Evolutionary conservation across 2,329 filamentous ascomycete genomes (phyloP).

Genomic region (Paecilomyces fulvus): DNA sequence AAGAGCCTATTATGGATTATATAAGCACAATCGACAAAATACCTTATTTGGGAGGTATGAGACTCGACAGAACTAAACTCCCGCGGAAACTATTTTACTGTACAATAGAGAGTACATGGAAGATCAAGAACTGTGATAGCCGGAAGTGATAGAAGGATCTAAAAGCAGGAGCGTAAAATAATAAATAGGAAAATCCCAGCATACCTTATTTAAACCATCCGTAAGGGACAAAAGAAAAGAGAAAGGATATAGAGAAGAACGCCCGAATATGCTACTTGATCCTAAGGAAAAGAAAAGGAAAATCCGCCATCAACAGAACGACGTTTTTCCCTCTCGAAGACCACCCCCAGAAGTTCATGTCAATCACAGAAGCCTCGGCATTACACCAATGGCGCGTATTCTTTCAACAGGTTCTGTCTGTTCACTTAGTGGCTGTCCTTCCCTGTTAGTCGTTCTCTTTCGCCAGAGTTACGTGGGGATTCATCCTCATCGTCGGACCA

Average conservation of each 20-base stretch:
- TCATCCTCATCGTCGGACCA: constrained; percentile 70
- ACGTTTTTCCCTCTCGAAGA: background rate
- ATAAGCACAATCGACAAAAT: background rate
- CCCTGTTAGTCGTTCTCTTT: constrained; percentile 43
- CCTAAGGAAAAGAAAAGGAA: constrained; percentile 3
- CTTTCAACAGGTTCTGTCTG: background rate
- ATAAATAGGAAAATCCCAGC: background rate
- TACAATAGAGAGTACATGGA: background rate
- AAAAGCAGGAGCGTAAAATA: background rate
- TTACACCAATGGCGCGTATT: background rate
- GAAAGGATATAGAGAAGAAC: constrained; percentile 9
- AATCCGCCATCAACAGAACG: background rate
- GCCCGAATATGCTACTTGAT: constrained; percentile 16
- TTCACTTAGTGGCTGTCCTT: constrained; percentile 20
- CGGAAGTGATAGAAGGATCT: background rate
- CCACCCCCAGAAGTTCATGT: background rate
- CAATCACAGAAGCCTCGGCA: background rate
- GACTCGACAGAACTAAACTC: background rate
- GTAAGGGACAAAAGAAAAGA: constrained; percentile 1
- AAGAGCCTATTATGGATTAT: background rate
- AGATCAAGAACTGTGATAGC: background rate
- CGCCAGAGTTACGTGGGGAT: constrained; percentile 40
- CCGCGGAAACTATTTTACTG: background rate
- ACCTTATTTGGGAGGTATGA: background rate
- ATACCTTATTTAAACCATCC: background rate